These are phyloP conservation scores for Akebia trifoliata DNA, from an alignment of 164 flowering plant species.

Conservation along the genomic window DNA sequence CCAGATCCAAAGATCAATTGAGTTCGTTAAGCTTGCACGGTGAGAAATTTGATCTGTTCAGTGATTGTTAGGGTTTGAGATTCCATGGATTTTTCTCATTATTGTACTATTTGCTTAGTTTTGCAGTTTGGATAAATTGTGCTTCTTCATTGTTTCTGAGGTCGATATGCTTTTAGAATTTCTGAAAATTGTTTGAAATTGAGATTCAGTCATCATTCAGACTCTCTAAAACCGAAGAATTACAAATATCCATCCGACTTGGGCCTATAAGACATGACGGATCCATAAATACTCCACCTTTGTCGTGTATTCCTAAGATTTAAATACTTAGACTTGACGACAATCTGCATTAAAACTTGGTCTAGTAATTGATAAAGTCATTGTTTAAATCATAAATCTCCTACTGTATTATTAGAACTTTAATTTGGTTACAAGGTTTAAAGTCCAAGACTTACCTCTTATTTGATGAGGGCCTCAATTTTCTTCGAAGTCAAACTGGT, in stretches of 20 bases:
- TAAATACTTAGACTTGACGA: not conserved
- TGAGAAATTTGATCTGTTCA: not conserved
- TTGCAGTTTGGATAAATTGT: not conserved
- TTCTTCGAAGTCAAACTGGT: no score
- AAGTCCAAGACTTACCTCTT: no score
- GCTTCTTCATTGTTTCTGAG: not conserved
- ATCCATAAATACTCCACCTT: no score
- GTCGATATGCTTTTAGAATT: not conserved
- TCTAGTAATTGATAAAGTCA: not conserved
- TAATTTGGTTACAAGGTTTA: no score
- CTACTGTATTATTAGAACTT: no score
- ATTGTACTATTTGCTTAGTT: not conserved
- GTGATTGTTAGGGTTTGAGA: not conserved
- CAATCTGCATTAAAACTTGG: not conserved
- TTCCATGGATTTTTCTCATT: not conserved
- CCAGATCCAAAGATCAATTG: conserved; percentile 84
- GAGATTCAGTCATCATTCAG: not conserved
- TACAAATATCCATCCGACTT: no score
- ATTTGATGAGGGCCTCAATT: no score
- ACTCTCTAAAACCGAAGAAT: not conserved
- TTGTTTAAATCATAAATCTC: no score
- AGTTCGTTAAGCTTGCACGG: conserved; percentile 5
- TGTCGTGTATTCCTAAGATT: not conserved
- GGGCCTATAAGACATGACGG: no score
- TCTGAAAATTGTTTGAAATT: not conserved